Evolutionary conservation across 768 basidiomycete genomes (phyloP).

Genomic region (Termitomyces sp.): DNA sequence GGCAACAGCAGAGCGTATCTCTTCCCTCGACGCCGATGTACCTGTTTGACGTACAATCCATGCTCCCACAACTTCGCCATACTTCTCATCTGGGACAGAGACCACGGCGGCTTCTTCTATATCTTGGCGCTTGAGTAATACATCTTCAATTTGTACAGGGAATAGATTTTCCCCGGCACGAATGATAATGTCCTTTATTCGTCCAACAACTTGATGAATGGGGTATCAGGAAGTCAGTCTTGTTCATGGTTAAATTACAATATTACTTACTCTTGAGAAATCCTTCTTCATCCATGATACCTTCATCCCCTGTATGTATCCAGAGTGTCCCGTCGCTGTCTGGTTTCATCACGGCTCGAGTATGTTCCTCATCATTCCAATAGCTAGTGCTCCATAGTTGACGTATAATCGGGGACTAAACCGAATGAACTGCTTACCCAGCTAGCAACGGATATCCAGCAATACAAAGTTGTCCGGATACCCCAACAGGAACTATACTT

Average conservation of each 20-base stretch:
- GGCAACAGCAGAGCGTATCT: constrained; percentile 48
- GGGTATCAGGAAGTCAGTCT: neutral
- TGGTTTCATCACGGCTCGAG: constrained; percentile 47
- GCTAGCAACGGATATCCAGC: constrained; percentile 77
- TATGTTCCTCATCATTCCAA: constrained; percentile 72
- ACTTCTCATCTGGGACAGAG: constrained; percentile 60
- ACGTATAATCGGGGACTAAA: neutral
- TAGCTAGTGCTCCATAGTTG: constrained; percentile 38
- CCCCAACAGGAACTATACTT: constrained; percentile 62
- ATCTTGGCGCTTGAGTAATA: constrained; percentile 43
- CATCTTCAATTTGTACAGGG: constrained; percentile 82
- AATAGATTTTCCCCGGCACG: constrained; percentile 87
- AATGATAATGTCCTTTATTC: constrained; percentile 85
- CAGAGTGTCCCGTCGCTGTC: constrained; percentile 55
- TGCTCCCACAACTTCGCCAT: constrained; percentile 77
- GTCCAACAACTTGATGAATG: constrained; percentile 55
- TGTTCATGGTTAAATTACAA: neutral
- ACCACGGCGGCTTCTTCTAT: constrained; percentile 73
- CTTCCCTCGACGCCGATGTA: constrained; percentile 36
- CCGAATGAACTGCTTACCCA: constrained; percentile 39
- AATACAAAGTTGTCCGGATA: constrained; percentile 68
- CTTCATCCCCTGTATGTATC: constrained; percentile 86
- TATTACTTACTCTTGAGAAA: constrained; percentile 58
- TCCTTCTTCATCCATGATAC: constrained; percentile 75
- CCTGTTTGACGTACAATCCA: constrained; percentile 60